phyloP scores from a whole-genome alignment of 441 rosid genomes.

The Gossypium aridum region DNA sequence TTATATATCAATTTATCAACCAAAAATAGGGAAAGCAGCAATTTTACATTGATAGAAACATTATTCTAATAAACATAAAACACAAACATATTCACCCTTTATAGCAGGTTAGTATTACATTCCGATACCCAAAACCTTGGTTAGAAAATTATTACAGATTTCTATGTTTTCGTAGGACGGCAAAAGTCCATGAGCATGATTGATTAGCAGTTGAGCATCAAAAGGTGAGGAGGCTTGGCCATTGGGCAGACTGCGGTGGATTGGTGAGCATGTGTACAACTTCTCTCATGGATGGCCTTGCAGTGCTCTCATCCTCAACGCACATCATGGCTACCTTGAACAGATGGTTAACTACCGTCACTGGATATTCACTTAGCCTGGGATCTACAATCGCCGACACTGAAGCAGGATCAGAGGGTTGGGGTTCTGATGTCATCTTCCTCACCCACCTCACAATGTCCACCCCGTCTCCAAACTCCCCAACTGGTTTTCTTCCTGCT shows the following conservation, averaged over 20 bases:
- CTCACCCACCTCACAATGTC: conserved; percentile 90
- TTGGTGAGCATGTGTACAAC: conserved; percentile 76
- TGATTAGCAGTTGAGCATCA: conserved; percentile 11
- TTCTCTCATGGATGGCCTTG: conserved; percentile 83
- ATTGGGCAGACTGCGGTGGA: conserved; percentile 35
- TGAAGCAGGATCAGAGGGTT: conserved; percentile 55
- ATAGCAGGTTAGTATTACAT: neutral
- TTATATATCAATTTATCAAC: neutral
- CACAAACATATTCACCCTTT: neutral
- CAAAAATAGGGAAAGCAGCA: neutral
- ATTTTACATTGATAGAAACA: neutral
- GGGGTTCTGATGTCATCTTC: conserved; percentile 55
- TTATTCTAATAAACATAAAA: neutral
- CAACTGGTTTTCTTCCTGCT: conserved; percentile 78
- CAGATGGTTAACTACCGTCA: conserved; percentile 46
- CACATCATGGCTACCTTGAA: conserved; percentile 76
- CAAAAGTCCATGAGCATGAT: neutral
- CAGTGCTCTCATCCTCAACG: conserved; percentile 57
- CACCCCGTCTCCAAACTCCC: conserved; percentile 88
- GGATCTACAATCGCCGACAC: conserved; percentile 55
- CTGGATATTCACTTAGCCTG: conserved; percentile 55
- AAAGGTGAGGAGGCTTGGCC: conserved; percentile 30
- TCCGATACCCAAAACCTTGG: neutral
- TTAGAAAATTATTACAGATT: conserved; percentile 18
- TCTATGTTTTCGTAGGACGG: neutral